Evolutionary conservation across 257 asterid species (phyloP).

Genomic region (Lycium ferocissimum): DNA sequence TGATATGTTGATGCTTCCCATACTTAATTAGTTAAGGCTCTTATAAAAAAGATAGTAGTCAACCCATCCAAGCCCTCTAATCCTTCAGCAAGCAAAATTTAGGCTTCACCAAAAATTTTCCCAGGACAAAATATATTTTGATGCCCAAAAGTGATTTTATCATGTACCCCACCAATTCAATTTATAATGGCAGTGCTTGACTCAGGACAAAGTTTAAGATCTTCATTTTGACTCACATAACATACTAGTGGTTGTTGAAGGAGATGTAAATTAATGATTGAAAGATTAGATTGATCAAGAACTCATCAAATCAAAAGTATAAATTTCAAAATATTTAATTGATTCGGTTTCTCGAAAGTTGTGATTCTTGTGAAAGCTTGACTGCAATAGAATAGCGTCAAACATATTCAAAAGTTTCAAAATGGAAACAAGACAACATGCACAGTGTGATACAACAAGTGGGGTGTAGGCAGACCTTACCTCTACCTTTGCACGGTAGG

Average conservation of each 20-base stretch:
- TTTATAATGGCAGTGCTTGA: neutral
- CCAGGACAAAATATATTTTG: neutral
- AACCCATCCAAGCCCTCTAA: conserved; percentile 8
- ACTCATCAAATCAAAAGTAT: neutral
- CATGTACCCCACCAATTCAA: neutral
- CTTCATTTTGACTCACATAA: neutral
- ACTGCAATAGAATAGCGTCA: neutral
- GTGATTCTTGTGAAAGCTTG: conserved; percentile 2
- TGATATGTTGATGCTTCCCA: neutral
- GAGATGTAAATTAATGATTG: neutral
- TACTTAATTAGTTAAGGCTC: neutral
- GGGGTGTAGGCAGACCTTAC: no score
- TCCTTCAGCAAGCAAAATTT: neutral
- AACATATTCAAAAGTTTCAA: neutral
- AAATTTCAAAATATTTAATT: neutral
- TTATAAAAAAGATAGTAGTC: neutral
- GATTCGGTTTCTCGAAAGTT: neutral
- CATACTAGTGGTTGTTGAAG: neutral
- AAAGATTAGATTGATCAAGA: neutral
- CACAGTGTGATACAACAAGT: no score
- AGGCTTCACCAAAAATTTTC: neutral
- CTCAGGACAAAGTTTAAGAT: neutral
- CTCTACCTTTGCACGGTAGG: no score
- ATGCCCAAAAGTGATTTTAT: neutral
- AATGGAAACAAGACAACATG: no score